These are phyloP conservation scores for Cytospora mali DNA, from an alignment of 2,329 filamentous ascomycete genomes.

Conservation along the genomic window DNA sequence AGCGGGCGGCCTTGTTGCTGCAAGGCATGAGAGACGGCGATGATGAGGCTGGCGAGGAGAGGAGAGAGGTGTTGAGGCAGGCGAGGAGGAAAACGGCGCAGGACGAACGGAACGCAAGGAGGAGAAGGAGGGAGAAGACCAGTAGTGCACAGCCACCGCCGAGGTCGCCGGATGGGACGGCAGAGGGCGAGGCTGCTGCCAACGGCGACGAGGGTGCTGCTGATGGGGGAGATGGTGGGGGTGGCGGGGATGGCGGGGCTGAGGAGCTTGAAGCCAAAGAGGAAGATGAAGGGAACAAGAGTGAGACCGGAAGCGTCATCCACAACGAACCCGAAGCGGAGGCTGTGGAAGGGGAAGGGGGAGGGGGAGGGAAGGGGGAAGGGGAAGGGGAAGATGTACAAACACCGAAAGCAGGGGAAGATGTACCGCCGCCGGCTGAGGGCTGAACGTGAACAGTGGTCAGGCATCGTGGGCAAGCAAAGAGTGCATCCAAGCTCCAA, in stretches of 20 bases:
- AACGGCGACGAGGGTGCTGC: constrained; percentile 23
- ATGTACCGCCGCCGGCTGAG: constrained; percentile 12
- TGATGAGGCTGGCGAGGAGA: constrained; percentile 56
- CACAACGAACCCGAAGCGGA: constrained; percentile 6
- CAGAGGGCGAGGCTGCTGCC: constrained; percentile 49
- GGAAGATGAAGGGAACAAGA: constrained; percentile 8
- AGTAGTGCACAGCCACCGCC: constrained; percentile 35
- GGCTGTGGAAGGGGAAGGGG: constrained; percentile 18
- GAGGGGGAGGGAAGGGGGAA: constrained; percentile 17
- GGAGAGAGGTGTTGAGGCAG: constrained; percentile 63
- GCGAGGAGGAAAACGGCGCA: constrained; percentile 72
- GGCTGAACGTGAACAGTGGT: neutral
- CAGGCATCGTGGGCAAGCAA: constrained; percentile 7
- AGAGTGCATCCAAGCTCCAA: constrained; percentile 17
- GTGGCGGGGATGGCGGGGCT: constrained; percentile 10
- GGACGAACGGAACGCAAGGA: constrained; percentile 70
- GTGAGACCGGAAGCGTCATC: constrained; percentile 8
- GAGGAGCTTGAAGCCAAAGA: neutral
- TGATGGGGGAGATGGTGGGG: constrained; percentile 11
- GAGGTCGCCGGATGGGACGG: constrained; percentile 50
- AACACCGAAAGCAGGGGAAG: no score
- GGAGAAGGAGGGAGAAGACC: constrained; percentile 67
- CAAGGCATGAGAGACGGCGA: constrained; percentile 77
- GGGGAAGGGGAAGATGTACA: constrained; percentile 12
- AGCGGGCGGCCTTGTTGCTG: constrained; percentile 79